Evolutionary conservation across 345 rosid genomes (phyloP), one percentile per base, ranked within the genome.

Genomic region (Nasturtium officinale): DNA sequence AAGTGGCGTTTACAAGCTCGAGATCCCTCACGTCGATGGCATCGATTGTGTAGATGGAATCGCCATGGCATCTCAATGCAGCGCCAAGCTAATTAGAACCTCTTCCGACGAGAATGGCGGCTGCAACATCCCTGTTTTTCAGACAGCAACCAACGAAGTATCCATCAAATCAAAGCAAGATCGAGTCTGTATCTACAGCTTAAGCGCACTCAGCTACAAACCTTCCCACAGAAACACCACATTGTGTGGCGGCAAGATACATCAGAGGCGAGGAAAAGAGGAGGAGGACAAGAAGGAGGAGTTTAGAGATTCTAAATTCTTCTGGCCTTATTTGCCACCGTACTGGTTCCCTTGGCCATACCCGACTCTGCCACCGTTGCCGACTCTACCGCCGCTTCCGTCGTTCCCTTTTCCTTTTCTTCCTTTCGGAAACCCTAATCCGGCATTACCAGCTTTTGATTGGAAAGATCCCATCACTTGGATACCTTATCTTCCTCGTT

Each of bases 181-280:
- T 28, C 91, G 82, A n/a, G 80, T 87, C 62, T 95, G 97, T 61
- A 85, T 95, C 74, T 91, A 85, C 83, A 87, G 96, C 87, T 72
- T 95, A 67, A 86, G 76, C 76, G 88, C 96, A 5, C 76, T 95
- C 57, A 89, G 83, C 65, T 95, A 78, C 38, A 88, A 72, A 61
- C 96, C 97, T n/a, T 45, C 74, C 13, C 73, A 83, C 47, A 85
- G 16, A 61, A 91, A 95, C 67, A 46, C 28, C 13, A 85, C 89
- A 40, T 38, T 91, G 21, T 95, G 81, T 43, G 68, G 61, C 25
- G 63, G 67, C 0, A 28, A 54, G 61, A 63, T 29, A 40, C 52
- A 38, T 70, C 76, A 30, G 71, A 48, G 35, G 77, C 82, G 48
- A 79, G 68, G 79, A 73, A 55, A 69, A 40, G 28, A 64, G 10